Evolutionary conservation across 1,284 basidiomycete species (phyloP), one percentile per base, ranked within the genome.

Genomic region (Cutaneotrichosporon arboriforme): DNA sequence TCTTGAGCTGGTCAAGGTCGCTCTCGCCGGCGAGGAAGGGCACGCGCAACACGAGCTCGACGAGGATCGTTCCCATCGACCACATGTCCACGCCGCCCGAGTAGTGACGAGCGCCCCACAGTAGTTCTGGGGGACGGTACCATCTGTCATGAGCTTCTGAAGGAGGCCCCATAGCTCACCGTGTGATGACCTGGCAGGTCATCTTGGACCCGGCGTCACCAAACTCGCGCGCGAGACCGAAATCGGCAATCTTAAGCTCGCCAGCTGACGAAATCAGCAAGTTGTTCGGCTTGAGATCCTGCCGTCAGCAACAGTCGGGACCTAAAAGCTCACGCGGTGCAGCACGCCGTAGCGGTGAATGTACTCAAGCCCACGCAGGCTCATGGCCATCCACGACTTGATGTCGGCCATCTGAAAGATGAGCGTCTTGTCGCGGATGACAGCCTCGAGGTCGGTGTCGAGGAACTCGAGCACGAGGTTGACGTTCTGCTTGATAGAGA

Each of bases 251-350:
- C 76, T 98, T 99, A 59, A 98, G 85, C 53, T 90, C 85, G 0
- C 96, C 96, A 46, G 88, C 82, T 0, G 87, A 84, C 0, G 90
- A 84, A 52, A 98, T 90, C 62, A 99, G 84, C 78, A 99, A 81
- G 77, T 99, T 99, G 77, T 97, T 98, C 4, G 96, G 94, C 74
- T 99, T 98, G 64, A 99, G 76, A 80, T 99, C 96, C 91, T 96
- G 68, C 17, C 34, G 50, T 62, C 45, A 59, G 57, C 52, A 33
- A 13, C 5, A 8, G 41, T 13, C 14, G 4, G 8, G 31, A 37
- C 10, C 34, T 12, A 23, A 10, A 21, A 14, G 10, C 81, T 55
- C 66, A 96, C 93, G 51, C 96, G 83, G 76, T 99, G 96, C 37
- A 98, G 77, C 48, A 97, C 83, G 68, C 86, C 94, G 70, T 93